Evolutionary conservation across 768 basidiomycete species (phyloP), one percentile per base, ranked within the genome.

Genomic region (Trametes maxima): DNA sequence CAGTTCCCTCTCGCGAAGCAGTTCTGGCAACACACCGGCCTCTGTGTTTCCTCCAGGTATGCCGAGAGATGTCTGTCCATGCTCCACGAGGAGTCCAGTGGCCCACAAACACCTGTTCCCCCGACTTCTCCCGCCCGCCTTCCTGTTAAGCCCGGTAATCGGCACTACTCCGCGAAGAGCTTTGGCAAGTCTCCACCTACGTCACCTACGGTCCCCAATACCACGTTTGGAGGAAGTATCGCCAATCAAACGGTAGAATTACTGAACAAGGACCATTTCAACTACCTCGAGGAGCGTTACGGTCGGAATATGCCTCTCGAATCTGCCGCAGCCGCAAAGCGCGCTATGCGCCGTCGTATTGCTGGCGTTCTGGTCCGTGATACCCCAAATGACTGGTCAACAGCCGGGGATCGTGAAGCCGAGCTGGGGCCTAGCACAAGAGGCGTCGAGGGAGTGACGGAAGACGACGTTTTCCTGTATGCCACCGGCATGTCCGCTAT

Each of bases 1-100:
- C 73, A 82, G 3, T 87, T 82, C 67, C 68, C 81, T 10, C 72
- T 88, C 7, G 94, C 92, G 8, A 96, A 92, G 71, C 82, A 94
- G 72, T 98, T 95, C 74, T 98, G 96, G 96, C 95, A 98, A 67
- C 96, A 98, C 72, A 86, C 90, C 0, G 96, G 96, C 0, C 77
- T 90, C 60, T 95, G 95, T 1, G 87, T 99, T 42, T 94, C 91
- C 3, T 94, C 92, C 62, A 87, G 96, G 7, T 76, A 90, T 19
- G 94, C 94, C 4, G 94, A 95, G 60, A 80, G 85, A 59, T 94
- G 91, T 70, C 79, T 98, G 44, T 79, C 85, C 28, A 77, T 93
- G 67, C 79, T 95, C 1, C 82, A 86, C 0, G 82, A 66, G 24
- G 69, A 70, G 16, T 13, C 51, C 14, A 22, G 37, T 2, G 24